Percentiles rank a stretch among this genome's conserved stretches.
These are phyloP conservation scores for Hypoxylon sp. DNA, from an alignment of 2,329 filamentous ascomycete species.

Conservation along the genomic window DNA sequence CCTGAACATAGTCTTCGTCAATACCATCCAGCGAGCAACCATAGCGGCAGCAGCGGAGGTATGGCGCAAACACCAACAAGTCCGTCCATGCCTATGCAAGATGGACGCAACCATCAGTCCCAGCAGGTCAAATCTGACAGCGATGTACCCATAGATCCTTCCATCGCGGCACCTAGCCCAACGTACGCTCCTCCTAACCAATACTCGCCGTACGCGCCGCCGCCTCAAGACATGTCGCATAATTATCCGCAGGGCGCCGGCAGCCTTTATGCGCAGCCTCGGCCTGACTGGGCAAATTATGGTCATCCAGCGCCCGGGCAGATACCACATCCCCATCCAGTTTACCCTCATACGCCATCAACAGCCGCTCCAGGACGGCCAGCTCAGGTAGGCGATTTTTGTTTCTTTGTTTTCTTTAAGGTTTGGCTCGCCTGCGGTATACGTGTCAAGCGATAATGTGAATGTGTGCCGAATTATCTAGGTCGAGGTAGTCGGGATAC, in stretches of 20 bases:
- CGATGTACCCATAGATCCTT: constrained; percentile 99
- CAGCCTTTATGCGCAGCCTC: constrained; percentile 75
- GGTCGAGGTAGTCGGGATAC: neutral
- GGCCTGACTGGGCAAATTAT: constrained; percentile 82
- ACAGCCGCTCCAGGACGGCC: constrained; percentile 68
- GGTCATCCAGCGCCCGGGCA: constrained; percentile 63
- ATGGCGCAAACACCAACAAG: constrained; percentile 98
- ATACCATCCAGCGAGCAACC: constrained; percentile 82
- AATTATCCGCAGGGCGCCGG: constrained; percentile 74
- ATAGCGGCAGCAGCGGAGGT: constrained; percentile 81
- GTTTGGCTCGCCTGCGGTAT: neutral
- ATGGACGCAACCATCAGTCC: constrained; percentile 83
- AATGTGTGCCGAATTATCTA: neutral
- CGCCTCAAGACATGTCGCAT: constrained; percentile 88
- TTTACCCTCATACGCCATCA: constrained; percentile 69
- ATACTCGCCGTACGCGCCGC: constrained; percentile 88
- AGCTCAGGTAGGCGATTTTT: constrained; percentile 67
- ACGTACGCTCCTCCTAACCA: constrained; percentile 86
- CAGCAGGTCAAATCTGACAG: constrained; percentile 90
- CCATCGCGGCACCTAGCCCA: constrained; percentile 92
- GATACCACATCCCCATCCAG: constrained; percentile 65
- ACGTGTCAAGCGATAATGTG: neutral
- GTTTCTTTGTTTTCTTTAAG: neutral
- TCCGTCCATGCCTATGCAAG: constrained; percentile 92
- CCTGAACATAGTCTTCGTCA: constrained; percentile 88